Conservation (phyloP, 495 filamentous ascomycete species). For the Eremomyces bilateralis region DNA sequence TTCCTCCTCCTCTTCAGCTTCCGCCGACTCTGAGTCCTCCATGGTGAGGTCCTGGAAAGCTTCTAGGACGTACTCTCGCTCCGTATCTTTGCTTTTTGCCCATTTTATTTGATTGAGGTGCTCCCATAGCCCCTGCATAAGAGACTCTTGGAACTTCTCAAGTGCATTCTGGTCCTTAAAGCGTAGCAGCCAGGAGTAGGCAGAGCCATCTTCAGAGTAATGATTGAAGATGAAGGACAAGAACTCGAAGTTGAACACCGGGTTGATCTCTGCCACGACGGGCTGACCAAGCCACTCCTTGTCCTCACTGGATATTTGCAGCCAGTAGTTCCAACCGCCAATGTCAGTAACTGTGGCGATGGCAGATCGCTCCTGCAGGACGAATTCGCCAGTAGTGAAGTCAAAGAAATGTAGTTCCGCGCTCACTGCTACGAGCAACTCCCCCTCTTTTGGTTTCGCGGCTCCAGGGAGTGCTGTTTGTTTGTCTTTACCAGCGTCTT, state of each 20-base stretch:
- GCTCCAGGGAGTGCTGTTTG: conserved; percentile 28
- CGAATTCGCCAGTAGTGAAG: conserved; percentile 60
- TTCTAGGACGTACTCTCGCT: conserved; percentile 83
- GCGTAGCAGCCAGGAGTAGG: conserved; percentile 86
- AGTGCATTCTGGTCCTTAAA: conserved; percentile 66
- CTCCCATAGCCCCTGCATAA: conserved; percentile 94
- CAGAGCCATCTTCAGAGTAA: conserved; percentile 67
- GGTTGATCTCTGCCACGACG: conserved; percentile 77
- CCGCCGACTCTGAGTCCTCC: conserved; percentile 49
- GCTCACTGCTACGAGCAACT: conserved; percentile 50
- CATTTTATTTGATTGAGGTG: conserved; percentile 90
- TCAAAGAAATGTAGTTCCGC: conserved; percentile 91
- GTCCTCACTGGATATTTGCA: conserved; percentile 60
- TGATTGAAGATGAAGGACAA: conserved; percentile 98
- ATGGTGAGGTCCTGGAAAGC: conserved; percentile 89
- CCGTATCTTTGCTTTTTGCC: conserved; percentile 75
- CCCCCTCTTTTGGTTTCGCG: conserved; percentile 41
- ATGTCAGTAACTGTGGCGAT: conserved; percentile 65
- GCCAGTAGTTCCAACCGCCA: conserved; percentile 88
- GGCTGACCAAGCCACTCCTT: conserved; percentile 77
- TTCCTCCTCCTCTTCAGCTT: conserved; percentile 37
- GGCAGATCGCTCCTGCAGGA: conserved; percentile 54
- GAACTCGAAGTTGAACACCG: conserved; percentile 94
- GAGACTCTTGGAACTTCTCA: conserved; percentile 76
- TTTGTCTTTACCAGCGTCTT: conserved; percentile 8